phyloP scores from a whole-genome alignment of 208 protist genomes.

The Trypanosoma mega region DNA sequence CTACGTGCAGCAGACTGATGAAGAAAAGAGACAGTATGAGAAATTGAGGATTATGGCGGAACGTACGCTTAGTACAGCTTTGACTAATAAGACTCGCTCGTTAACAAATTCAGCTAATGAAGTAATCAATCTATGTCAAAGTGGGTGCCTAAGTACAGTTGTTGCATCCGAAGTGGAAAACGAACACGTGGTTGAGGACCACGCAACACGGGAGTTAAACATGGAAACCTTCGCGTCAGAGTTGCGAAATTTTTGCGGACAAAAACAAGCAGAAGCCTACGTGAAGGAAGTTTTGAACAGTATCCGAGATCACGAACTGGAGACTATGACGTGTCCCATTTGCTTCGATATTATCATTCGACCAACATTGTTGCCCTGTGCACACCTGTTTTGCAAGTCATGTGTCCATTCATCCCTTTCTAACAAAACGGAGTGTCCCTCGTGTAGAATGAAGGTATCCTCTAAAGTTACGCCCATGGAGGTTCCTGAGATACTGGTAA shows the following conservation, averaged over 20 bases:
- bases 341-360: constrained; percentile 57
- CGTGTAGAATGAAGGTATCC: constrained; percentile 39
- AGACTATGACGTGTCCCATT: constrained; percentile 64
- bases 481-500: background rate
- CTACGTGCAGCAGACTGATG: background rate
- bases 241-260: background rate
- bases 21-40: background rate
- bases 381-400: constrained; percentile 70
- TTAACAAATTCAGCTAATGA: background rate
- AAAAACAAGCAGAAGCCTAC: constrained; percentile 30
- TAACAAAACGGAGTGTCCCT: constrained; percentile 38
- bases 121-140: background rate
- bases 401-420: constrained; percentile 56
- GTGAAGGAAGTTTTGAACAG: constrained; percentile 47
- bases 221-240: background rate
- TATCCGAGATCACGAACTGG: constrained; percentile 43
- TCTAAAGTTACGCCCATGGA: constrained; percentile 19
- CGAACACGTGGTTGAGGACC: background rate
- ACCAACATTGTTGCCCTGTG: constrained; percentile 75
- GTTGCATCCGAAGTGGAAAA: background rate
- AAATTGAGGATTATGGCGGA: background rate
- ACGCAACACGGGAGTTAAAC: background rate
- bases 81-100: background rate
- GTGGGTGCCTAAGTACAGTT: background rate
- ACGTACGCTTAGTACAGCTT: background rate